phyloP scores from a whole-genome alignment of 179 eudicot genomes.

The Beta corolliflora region DNA sequence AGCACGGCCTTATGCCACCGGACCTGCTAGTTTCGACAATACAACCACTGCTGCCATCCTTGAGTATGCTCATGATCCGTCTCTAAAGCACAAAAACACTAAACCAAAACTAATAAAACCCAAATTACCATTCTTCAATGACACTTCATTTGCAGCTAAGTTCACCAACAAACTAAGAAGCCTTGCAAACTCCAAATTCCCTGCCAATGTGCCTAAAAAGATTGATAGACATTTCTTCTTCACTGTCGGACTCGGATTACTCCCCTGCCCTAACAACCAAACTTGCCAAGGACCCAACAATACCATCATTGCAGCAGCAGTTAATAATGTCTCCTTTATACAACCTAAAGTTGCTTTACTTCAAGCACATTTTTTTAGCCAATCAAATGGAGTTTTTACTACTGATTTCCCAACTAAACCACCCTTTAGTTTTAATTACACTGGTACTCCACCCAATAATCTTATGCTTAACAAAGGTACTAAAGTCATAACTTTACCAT shows the following conservation, averaged over 20 bases:
- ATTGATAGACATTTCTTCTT: constrained; percentile 38
- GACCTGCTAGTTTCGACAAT: constrained; percentile 56
- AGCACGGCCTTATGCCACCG: constrained; percentile 37
- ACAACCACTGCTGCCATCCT: constrained; percentile 54
- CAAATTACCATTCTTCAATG: constrained; percentile 28
- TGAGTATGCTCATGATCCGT: constrained; percentile 34
- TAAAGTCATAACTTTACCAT: constrained; percentile 39
- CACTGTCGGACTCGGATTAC: constrained; percentile 42
- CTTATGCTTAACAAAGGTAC: constrained; percentile 45
- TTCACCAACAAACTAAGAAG: constrained; percentile 35
- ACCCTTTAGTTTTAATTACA: constrained; percentile 50
- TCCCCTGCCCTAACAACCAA: constrained; percentile 32
- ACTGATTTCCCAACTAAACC: constrained; percentile 47
- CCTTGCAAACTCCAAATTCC: constrained; percentile 34
- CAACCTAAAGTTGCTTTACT: constrained; percentile 50
- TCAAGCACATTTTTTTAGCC: constrained; percentile 45
- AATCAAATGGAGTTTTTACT: constrained; percentile 14
- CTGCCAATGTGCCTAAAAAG: constrained; percentile 35
- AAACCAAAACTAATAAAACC: constrained; percentile 30
- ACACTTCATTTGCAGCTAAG: constrained; percentile 32
- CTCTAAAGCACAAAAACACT: background rate
- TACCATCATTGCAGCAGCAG: constrained; percentile 41
- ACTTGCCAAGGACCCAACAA: constrained; percentile 41
- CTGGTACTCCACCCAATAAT: constrained; percentile 54
- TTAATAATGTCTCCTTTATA: constrained; percentile 61